Evolutionary conservation across 2,329 filamentous ascomycete genomes (phyloP).

Genomic region (Botryotinia narcissicola): DNA sequence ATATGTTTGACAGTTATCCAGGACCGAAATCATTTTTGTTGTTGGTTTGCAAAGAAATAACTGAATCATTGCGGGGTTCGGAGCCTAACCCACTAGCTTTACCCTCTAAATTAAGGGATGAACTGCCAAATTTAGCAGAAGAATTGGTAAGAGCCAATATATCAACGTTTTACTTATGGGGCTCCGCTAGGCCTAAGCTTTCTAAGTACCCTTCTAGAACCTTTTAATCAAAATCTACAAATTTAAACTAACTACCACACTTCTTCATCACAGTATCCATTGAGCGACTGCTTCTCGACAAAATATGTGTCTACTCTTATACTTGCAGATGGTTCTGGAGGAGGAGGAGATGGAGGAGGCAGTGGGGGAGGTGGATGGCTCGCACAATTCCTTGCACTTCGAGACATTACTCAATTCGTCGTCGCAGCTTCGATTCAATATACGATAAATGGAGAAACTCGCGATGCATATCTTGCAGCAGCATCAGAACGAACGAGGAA

Average conservation of each 20-base stretch:
- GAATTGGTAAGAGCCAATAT: slow-evolving; percentile 39
- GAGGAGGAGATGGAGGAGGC: slow-evolving; percentile 20
- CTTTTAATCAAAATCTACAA: neutral
- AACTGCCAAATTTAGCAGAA: slow-evolving; percentile 41
- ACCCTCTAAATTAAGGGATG: slow-evolving; percentile 38
- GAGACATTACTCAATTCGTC: slow-evolving; percentile 43
- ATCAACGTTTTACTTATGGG: neutral
- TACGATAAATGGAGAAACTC: slow-evolving; percentile 39
- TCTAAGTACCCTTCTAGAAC: slow-evolving; percentile 2
- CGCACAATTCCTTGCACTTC: slow-evolving; percentile 41
- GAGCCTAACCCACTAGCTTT: slow-evolving; percentile 41
- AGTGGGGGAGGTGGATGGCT: slow-evolving; percentile 36
- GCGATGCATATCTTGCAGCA: slow-evolving; percentile 39
- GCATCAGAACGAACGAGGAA: slow-evolving; percentile 41
- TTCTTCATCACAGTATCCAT: slow-evolving; percentile 39
- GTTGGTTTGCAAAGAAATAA: slow-evolving; percentile 42
- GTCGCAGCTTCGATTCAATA: slow-evolving; percentile 44
- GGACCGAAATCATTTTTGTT: slow-evolving; percentile 42
- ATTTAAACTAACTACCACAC: neutral
- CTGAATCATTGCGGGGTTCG: slow-evolving; percentile 37
- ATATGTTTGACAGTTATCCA: slow-evolving; percentile 43
- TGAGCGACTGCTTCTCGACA: slow-evolving; percentile 40
- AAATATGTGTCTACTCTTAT: slow-evolving; percentile 41
- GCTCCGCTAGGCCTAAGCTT: neutral
- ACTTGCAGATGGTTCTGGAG: slow-evolving; percentile 34